Conservation (phyloP, 2,329 filamentous ascomycete genomes). For the Bisporella sp. region DNA sequence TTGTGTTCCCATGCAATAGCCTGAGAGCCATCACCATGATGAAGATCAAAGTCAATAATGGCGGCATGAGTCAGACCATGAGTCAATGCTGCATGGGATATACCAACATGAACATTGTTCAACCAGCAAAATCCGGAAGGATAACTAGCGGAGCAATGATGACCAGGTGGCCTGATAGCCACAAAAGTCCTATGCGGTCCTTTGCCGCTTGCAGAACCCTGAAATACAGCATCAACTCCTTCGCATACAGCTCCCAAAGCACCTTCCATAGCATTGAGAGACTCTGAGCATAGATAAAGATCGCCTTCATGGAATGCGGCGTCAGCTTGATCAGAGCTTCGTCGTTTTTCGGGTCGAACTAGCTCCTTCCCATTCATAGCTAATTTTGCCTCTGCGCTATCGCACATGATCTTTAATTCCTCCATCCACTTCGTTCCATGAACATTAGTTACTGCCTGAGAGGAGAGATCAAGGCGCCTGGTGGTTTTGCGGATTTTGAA, state of each 20-base stretch:
- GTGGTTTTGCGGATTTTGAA: constrained; percentile 82
- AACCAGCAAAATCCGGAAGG: constrained; percentile 98
- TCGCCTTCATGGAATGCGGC: constrained; percentile 75
- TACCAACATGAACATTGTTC: constrained; percentile 96
- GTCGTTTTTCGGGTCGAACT: constrained; percentile 56
- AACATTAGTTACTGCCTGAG: constrained; percentile 78
- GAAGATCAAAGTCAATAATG: constrained; percentile 59
- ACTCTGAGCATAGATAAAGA: constrained; percentile 83
- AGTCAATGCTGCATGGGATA: constrained; percentile 77
- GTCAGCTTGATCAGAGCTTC: constrained; percentile 36
- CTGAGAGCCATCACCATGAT: constrained; percentile 94
- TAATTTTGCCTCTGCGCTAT: constrained; percentile 69
- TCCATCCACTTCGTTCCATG: constrained; percentile 93
- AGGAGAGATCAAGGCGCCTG: constrained; percentile 63
- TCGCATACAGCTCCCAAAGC: constrained; percentile 91
- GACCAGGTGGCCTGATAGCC: constrained; percentile 84
- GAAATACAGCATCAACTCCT: constrained; percentile 80
- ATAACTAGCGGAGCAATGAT: constrained; percentile 84
- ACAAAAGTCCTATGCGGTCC: constrained; percentile 78
- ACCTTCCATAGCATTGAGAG: constrained; percentile 79
- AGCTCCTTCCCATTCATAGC: constrained; percentile 74
- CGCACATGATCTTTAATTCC: constrained; percentile 79
- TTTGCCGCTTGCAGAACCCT: constrained; percentile 33
- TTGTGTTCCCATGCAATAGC: constrained; percentile 91
- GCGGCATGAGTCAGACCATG: constrained; percentile 90